Percentiles rank a stretch among this genome's conserved stretches.
Evolutionary conservation across 345 rosid genomes (phyloP).

Genomic region (Gossypium australe): DNA sequence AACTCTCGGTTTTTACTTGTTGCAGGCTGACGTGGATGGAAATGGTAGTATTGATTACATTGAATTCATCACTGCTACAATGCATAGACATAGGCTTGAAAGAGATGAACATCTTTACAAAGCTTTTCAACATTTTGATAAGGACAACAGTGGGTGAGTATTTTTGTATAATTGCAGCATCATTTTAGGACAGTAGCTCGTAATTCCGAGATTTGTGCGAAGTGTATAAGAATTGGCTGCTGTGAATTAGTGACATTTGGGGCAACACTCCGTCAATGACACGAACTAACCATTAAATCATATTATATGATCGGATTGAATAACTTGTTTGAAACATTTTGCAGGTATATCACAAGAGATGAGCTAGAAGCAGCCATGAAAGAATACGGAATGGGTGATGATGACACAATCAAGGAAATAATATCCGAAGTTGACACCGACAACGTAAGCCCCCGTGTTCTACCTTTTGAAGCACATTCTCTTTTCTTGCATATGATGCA

Average conservation of each 20-base stretch:
- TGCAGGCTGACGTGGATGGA: slow-evolving; percentile 89
- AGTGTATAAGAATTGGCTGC: not conserved
- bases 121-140: slow-evolving; percentile 87
- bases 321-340: not conserved
- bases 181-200: not conserved
- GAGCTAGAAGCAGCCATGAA: slow-evolving; percentile 74
- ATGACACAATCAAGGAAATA: slow-evolving; percentile 69
- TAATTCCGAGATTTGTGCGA: not conserved
- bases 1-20: not conserved
- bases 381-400: slow-evolving; percentile 80
- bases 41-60: slow-evolving; percentile 80
- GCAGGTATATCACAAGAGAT: slow-evolving; percentile 75
- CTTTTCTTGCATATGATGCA: not conserved
- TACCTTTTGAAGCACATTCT: not conserved
- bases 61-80: slow-evolving; percentile 79
- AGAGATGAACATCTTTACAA: slow-evolving; percentile 68
- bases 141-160: slow-evolving; percentile 74
- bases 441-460: slow-evolving; percentile 40
- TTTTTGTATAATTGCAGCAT: not conserved
- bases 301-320: not conserved
- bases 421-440: slow-evolving; percentile 82
- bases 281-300: not conserved
- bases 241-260: not conserved
- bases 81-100: slow-evolving; percentile 82
- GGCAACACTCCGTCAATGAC: not conserved